Percentiles rank a stretch among this genome's conserved stretches.
Conservation (phyloP, 1,284 basidiomycete genomes). For the Puccinia hordei region DNA sequence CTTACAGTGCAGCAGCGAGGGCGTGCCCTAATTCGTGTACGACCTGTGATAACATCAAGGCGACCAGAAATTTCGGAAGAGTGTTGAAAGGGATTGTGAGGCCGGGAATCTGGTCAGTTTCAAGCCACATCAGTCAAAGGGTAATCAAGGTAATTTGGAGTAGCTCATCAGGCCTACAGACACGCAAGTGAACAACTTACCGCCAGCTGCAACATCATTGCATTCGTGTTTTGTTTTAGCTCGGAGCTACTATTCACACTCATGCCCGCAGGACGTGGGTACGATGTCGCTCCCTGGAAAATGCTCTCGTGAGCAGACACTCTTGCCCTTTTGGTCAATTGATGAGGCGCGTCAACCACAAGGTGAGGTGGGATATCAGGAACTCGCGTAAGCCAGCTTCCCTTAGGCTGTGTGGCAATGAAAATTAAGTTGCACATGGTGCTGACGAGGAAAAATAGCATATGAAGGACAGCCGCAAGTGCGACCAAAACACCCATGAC, state of each 20-base stretch:
- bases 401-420: background rate
- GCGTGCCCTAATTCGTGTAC: conserved; percentile 42
- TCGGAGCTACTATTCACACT: background rate
- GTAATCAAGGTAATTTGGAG: background rate
- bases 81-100: conserved; percentile 36
- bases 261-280: background rate
- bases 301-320: background rate
- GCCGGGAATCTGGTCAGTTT: conserved; percentile 35
- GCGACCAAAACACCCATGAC: conserved; percentile 18
- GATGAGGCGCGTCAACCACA: background rate
- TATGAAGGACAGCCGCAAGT: background rate
- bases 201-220: conserved; percentile 25
- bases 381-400: background rate
- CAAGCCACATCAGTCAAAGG: background rate
- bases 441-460: background rate
- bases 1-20: conserved; percentile 41
- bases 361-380: background rate
- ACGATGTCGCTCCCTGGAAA: background rate
- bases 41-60: conserved; percentile 37
- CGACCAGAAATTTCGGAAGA: conserved; percentile 25
- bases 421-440: conserved; percentile 8
- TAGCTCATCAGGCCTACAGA: background rate
- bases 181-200: conserved; percentile 21
- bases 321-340: background rate
- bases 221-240: background rate